Conservation (phyloP, 1,284 basidiomycete genomes). For the Cutaneotrichosporon curvatum region DNA sequence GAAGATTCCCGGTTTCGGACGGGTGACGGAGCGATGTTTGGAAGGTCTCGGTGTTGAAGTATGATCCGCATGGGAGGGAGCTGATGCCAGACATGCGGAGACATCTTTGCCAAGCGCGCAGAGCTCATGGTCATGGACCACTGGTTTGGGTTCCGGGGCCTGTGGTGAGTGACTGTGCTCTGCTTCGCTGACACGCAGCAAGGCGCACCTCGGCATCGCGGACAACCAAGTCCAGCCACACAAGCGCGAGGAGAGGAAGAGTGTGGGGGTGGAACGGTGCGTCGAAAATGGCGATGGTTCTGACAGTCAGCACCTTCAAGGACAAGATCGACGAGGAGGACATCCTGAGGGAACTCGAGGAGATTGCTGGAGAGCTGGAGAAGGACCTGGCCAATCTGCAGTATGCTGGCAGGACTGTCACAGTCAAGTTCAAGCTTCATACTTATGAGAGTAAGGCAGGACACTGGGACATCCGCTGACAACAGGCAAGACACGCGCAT, state of each 20-base stretch:
- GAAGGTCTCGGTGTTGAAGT: conserved; percentile 81
- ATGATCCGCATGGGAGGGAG: conserved; percentile 15
- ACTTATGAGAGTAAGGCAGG: conserved; percentile 38
- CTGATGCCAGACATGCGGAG: conserved; percentile 64
- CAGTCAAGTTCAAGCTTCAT: conserved; percentile 46
- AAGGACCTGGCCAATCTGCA: conserved; percentile 58
- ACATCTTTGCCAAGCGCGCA: conserved; percentile 68
- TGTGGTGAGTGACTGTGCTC: conserved; percentile 49
- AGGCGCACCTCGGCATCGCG: conserved; percentile 73
- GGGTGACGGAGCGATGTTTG: conserved; percentile 76
- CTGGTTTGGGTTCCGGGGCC: conserved; percentile 65
- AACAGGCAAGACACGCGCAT: conserved; percentile 71
- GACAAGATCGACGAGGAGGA: conserved; percentile 58
- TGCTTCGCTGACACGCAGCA: conserved; percentile 16
- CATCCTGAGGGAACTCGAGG: conserved; percentile 67
- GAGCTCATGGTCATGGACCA: conserved; percentile 73
- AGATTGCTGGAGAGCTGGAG: conserved; percentile 70
- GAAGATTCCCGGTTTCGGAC: conserved; percentile 71
- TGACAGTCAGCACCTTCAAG: conserved; percentile 59
- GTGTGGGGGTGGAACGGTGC: conserved; percentile 80
- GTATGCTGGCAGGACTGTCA: conserved; percentile 46
- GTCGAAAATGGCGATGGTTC: conserved; percentile 4
- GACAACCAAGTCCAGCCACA: conserved; percentile 70
- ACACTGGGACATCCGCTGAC: conserved; percentile 2
- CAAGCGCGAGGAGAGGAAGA: conserved; percentile 72